Base-by-base conservation (phyloP, 225 moss, liverwort and hornwort species). In the Marchantia polymorpha region DNA sequence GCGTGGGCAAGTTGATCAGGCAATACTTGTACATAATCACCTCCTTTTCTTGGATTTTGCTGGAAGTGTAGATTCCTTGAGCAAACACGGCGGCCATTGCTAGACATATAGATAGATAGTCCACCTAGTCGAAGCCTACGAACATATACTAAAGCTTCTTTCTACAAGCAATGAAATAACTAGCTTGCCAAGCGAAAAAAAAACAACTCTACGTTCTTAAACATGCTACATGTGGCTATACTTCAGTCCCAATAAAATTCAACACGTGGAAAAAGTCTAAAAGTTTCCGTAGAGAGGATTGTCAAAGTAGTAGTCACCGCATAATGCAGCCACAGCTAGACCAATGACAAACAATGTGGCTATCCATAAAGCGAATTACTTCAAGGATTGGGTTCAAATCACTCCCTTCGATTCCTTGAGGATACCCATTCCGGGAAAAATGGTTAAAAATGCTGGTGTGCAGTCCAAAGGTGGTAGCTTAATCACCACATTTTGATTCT, bases 251-350 rank as follows among this genome's bases (percentile, higher is more conserved):
- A 39, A 39, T 5, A 39, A 39, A 39, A 39, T 39, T 39, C 39
- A 39, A 39, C 39, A 2, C 5, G 3, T 39, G 39, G 39, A 39
- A 39, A 39, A 39, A 39, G 5, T 39, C 39, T 39, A 2, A 39
- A n/a, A 39, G 39, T 39, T 39, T 5, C 39, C 39, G 39, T 39
- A 39, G 39, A 2, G 39, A 39, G 39, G 39, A 5, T 5, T 5
- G 51, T 52, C 13, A 23, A 48, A 22, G 65, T 59, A 30, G 25
- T 16, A 52, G 13, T 86, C 93, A 94, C 91, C 90, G 87, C 99
- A 99, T 93, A 52, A 99, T 93, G 78, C 88, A 0, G 90, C 88
- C 23, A 87, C 86, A 10, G 64, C 81, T 8, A 88, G 50, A 6
- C 91, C 91, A 1, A 90, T 88, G 2, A 91, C 63, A 0, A 19